phyloP scores from a whole-genome alignment of 1,139 yeast genomes.

The Pichia sp. region DNA sequence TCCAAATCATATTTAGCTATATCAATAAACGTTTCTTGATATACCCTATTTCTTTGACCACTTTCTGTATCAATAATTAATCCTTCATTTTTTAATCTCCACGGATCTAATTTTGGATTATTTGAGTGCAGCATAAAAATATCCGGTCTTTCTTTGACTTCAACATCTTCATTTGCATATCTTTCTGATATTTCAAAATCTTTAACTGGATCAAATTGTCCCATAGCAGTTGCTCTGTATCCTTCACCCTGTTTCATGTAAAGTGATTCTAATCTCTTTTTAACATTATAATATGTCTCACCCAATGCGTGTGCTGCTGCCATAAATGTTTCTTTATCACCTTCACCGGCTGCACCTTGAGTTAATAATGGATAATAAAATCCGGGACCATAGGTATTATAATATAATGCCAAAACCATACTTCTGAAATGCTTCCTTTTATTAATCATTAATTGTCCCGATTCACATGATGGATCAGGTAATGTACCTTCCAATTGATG shows the following conservation, averaged over 20 bases:
- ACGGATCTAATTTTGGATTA: conserved; percentile 27
- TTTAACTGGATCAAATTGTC: conserved; percentile 60
- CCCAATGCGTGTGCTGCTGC: conserved; percentile 68
- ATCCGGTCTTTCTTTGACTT: conserved; percentile 20
- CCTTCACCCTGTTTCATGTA: conserved; percentile 30
- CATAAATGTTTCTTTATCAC: conserved; percentile 83
- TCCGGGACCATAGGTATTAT: conserved; percentile 72
- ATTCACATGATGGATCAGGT: conserved; percentile 77
- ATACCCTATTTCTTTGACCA: conserved; percentile 16
- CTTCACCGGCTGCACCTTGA: conserved; percentile 83
- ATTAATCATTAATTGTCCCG: conserved; percentile 72
- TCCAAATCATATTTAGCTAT: conserved; percentile 33
- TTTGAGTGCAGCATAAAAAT: conserved; percentile 24
- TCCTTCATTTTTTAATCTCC: conserved; percentile 17
- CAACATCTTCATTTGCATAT: conserved; percentile 14
- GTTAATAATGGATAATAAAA: conserved; percentile 78
- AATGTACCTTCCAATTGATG: conserved; percentile 66
- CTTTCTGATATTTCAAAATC: conserved; percentile 37
- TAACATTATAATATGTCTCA: conserved; percentile 64
- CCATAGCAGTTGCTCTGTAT: conserved; percentile 55
- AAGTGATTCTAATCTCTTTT: conserved; percentile 30
- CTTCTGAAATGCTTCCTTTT: conserved; percentile 61
- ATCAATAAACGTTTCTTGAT: conserved; percentile 40
- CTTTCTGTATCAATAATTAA: neutral
- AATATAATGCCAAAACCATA: conserved; percentile 62